Conservation (phyloP, 1,139 yeast genomes). For the Suhomyces coccinellae region DNA sequence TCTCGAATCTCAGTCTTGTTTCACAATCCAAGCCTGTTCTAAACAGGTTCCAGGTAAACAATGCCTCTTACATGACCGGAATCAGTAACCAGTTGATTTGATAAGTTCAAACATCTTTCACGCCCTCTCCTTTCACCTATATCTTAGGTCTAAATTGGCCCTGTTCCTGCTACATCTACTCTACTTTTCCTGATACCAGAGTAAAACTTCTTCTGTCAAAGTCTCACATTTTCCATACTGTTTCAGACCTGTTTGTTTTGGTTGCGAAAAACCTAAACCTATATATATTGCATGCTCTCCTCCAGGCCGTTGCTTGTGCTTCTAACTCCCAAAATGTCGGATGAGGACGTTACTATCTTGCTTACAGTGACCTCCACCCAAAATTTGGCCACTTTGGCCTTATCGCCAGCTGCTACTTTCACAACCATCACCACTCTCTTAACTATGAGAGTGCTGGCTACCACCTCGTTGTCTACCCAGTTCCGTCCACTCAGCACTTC, state of each 20-base stretch:
- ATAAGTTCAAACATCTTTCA: too few relatives aligned
- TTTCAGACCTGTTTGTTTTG: constrained; percentile 3
- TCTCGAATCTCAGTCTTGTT: too few relatives aligned
- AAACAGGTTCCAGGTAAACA: too few relatives aligned
- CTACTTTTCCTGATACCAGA: too few relatives aligned
- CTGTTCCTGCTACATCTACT: too few relatives aligned
- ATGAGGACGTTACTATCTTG: constrained; percentile 11
- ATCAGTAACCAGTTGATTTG: too few relatives aligned
- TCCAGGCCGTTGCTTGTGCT: too few relatives aligned
- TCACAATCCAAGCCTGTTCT: too few relatives aligned
- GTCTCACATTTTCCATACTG: background rate
- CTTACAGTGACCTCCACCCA: constrained; percentile 23
- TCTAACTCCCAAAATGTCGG: constrained; percentile 1
- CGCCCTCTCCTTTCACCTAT: too few relatives aligned
- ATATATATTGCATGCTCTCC: background rate
- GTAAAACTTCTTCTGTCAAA: too few relatives aligned
- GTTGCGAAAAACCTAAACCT: constrained; percentile 5
- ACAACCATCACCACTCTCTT: constrained; percentile 5
- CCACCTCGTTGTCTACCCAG: background rate
- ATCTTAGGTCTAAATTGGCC: too few relatives aligned
- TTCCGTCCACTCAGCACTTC: background rate
- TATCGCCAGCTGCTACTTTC: background rate
- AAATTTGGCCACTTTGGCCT: constrained; percentile 12
- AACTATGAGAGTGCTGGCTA: background rate
- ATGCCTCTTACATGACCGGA: too few relatives aligned